Evolutionary conservation across 768 basidiomycete genomes (phyloP).

Genomic region (Pholiota molesta): DNA sequence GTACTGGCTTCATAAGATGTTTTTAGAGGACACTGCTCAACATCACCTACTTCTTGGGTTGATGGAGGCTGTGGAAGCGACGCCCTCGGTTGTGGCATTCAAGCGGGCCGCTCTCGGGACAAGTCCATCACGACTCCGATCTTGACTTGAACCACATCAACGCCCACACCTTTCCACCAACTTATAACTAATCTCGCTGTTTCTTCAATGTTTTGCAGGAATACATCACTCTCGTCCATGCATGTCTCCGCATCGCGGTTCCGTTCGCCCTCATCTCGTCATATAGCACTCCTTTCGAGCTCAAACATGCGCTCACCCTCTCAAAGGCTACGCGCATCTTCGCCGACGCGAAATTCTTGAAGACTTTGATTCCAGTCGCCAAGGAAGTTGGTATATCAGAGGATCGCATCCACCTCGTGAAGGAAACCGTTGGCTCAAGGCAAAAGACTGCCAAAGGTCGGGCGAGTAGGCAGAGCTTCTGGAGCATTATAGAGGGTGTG

Average conservation of each 20-base stretch:
- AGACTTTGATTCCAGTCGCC: slow-evolving; percentile 33
- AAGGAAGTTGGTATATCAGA: slow-evolving; percentile 37
- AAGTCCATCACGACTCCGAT: too few relatives aligned
- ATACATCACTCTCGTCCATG: slow-evolving; percentile 36
- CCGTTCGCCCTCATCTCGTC: slow-evolving; percentile 40
- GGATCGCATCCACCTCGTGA: slow-evolving; percentile 52
- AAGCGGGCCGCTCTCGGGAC: too few relatives aligned
- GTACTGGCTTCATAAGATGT: background rate
- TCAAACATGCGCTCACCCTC: slow-evolving; percentile 36
- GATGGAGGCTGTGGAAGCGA: too few relatives aligned
- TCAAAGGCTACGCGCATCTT: slow-evolving; percentile 37
- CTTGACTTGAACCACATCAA: too few relatives aligned
- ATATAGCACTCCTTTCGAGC: slow-evolving; percentile 40
- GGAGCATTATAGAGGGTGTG: slow-evolving; percentile 44
- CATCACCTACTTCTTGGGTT: too few relatives aligned
- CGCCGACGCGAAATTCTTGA: slow-evolving; percentile 35
- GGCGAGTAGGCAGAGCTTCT: slow-evolving; percentile 41
- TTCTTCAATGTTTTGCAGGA: slow-evolving; percentile 29
- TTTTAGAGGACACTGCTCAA: background rate
- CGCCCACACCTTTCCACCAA: too few relatives aligned
- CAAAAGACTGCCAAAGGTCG: slow-evolving; percentile 31
- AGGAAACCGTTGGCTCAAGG: slow-evolving; percentile 30
- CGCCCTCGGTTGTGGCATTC: too few relatives aligned
- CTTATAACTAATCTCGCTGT: slow-evolving; percentile 1
- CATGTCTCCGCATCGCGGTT: slow-evolving; percentile 32